Base-by-base conservation (phyloP, 2,329 filamentous ascomycete species). In the Penicillium janthinellum region DNA sequence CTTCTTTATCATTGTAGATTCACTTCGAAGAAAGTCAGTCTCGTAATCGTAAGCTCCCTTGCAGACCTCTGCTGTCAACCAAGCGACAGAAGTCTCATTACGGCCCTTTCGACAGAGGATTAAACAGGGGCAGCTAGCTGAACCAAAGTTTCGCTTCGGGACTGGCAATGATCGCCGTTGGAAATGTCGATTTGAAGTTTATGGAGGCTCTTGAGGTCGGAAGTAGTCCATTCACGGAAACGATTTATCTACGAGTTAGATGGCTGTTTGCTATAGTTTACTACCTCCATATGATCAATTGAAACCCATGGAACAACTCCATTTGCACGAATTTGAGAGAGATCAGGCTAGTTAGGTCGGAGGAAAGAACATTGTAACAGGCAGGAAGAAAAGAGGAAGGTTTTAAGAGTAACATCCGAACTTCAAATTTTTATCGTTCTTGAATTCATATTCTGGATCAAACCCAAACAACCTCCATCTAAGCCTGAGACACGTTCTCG, bases 401-500 rank as follows among this genome's bases (percentile, higher is more conserved):
- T 55, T 54, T 55, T 55, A 38, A 64, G 52, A 64, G 64, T 53
- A 65, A 64, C 66, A 61, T 66, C 60, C 41, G 52, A 63, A 65
- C 51, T 53, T 53, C 38, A 60, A 60, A 59, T 63, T 69, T 67
- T 64, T 64, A 45, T 64, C 58, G 61, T 67, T 66, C 64, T 67
- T 63, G 57, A 66, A 58, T 64, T 69, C 66, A 63, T 68, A 69
- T 64, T 69, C 69, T 68, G 63, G 57, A 65, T 67, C 61, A 64
- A 65, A 63, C 67, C 65, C 61, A 65, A 65, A 61, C 65, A 64
- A 67, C 62, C 61, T 67, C 56, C 66, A 70, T 76, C 70, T 80
- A 80, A 76, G 78, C 79, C 72, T 79, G 72, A 66, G 75, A 75
- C 57, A 71, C 59, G 64, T 75, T 77, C 71, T 80, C 77, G 71